These are phyloP conservation scores for Fusarium incarnatum DNA, from an alignment of 2,329 filamentous ascomycete species.

Conservation along the genomic window DNA sequence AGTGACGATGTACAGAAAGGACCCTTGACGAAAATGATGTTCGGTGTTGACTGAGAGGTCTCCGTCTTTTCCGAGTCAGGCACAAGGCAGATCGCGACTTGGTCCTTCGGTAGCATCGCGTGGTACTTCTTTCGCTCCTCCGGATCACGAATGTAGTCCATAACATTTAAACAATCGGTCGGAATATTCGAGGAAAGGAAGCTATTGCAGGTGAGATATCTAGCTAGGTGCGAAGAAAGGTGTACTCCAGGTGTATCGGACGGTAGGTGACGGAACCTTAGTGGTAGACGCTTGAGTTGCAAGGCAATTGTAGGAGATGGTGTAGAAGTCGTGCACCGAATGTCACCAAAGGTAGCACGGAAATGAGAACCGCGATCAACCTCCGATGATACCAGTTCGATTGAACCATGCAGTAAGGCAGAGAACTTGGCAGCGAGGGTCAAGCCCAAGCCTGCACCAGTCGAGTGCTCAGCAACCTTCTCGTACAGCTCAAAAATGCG, in stretches of 20 bases:
- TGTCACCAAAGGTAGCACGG: slow-evolving; percentile 36
- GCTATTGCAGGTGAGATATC: slow-evolving; percentile 8
- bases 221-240: slow-evolving; percentile 10
- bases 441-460: slow-evolving; percentile 57
- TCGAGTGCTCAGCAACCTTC: slow-evolving; percentile 53
- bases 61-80: not conserved
- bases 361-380: slow-evolving; percentile 56
- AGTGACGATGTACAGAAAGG: slow-evolving; percentile 26
- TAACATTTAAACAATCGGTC: slow-evolving; percentile 18
- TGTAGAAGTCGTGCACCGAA: not conserved
- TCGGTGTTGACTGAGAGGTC: not conserved
- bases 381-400: slow-evolving; percentile 53
- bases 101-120: not conserved
- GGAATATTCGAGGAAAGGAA: slow-evolving; percentile 8
- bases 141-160: slow-evolving; percentile 21
- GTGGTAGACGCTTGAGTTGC: not conserved
- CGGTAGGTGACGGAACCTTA: slow-evolving; percentile 5
- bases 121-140: slow-evolving; percentile 10
- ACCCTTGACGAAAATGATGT: slow-evolving; percentile 28
- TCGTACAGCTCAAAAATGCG: slow-evolving; percentile 59
- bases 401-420: slow-evolving; percentile 52
- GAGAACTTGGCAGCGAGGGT: slow-evolving; percentile 57
- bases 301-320: not conserved
- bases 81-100: slow-evolving; percentile 35
- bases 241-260: not conserved